A percentile compares a stretch with the other conserved stretches of the same genome.
These are phyloP conservation scores for Xylaria cubensis DNA, from an alignment of 495 filamentous ascomycete genomes.

Conservation along the genomic window DNA sequence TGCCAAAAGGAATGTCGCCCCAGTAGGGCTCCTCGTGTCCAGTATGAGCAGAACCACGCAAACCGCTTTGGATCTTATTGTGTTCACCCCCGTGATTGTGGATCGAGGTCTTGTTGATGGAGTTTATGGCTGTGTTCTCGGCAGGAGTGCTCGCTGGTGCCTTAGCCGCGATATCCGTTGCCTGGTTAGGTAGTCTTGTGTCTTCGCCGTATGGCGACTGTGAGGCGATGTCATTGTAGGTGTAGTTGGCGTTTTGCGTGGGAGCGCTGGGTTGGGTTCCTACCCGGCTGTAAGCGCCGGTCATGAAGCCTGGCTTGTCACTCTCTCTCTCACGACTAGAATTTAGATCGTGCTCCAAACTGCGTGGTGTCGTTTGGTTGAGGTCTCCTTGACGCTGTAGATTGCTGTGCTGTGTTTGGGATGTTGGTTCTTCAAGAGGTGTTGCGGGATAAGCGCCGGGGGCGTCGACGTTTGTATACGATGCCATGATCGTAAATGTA, in stretches of 20 bases:
- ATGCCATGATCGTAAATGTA: slow-evolving; percentile 8
- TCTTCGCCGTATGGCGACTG: background rate
- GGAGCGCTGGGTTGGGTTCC: background rate
- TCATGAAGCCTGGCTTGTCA: slow-evolving; percentile 33
- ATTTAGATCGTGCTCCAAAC: background rate
- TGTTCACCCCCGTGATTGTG: background rate
- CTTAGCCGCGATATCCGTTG: background rate
- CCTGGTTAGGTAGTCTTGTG: background rate
- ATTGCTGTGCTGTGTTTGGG: background rate
- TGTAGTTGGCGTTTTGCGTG: background rate
- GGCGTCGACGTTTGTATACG: slow-evolving; percentile 4
- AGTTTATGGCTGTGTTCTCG: background rate
- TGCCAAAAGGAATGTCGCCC: slow-evolving; percentile 47
- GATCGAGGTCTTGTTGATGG: background rate
- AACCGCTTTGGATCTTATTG: slow-evolving; percentile 28
- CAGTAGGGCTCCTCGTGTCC: slow-evolving; percentile 44
- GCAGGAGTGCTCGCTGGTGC: background rate
- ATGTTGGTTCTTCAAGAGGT: slow-evolving; percentile 9
- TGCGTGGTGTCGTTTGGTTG: slow-evolving; percentile 3
- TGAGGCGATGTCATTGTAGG: background rate
- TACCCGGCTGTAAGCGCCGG: slow-evolving; percentile 33
- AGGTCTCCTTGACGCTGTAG: background rate
- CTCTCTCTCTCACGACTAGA: background rate
- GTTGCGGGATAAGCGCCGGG: slow-evolving; percentile 15
- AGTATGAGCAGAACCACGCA: slow-evolving; percentile 26